Conservation (phyloP, 495 filamentous ascomycete genomes). For the Hypomontagnella monticulosa region DNA sequence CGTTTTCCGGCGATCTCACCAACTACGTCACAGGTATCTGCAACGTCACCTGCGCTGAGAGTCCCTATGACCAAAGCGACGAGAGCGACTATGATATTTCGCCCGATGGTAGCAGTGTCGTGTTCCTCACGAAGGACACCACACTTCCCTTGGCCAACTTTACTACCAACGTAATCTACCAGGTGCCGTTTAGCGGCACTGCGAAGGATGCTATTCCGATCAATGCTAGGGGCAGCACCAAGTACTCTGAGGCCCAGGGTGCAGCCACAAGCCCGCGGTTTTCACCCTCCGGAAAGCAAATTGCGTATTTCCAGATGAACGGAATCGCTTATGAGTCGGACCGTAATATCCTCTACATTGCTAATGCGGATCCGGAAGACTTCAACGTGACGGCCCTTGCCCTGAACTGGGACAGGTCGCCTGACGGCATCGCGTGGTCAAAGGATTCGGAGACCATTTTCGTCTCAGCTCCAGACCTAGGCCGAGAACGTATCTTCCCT, state of each 20-base stretch:
- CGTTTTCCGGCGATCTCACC: conserved; percentile 50
- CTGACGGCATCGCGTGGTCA: conserved; percentile 63
- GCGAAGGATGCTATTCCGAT: conserved; percentile 42
- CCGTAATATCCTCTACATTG: conserved; percentile 70
- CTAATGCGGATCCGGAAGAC: conserved; percentile 35
- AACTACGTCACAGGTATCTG: conserved; percentile 61
- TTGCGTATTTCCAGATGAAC: conserved; percentile 73
- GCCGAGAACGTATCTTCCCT: conserved; percentile 66
- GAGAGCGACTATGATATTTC: conserved; percentile 55
- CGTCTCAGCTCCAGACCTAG: conserved; percentile 65
- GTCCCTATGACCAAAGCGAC: conserved; percentile 50
- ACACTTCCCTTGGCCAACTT: conserved; percentile 70
- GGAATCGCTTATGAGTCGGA: conserved; percentile 79
- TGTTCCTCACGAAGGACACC: conserved; percentile 78
- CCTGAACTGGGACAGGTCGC: conserved; percentile 65
- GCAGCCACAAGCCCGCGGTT: conserved; percentile 73
- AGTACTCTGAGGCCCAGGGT: conserved; percentile 64
- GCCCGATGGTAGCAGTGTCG: conserved; percentile 57
- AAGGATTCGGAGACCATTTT: conserved; percentile 65
- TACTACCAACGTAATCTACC: conserved; percentile 71
- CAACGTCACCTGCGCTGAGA: conserved; percentile 60
- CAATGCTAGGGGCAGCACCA: conserved; percentile 42
- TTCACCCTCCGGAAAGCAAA: conserved; percentile 70
- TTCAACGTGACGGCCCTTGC: conserved; percentile 51
- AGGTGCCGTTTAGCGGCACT: conserved; percentile 59